These are phyloP conservation scores for Macrophomina pseudophaseolina DNA, from an alignment of 2,329 filamentous ascomycete genomes.

Conservation along the genomic window DNA sequence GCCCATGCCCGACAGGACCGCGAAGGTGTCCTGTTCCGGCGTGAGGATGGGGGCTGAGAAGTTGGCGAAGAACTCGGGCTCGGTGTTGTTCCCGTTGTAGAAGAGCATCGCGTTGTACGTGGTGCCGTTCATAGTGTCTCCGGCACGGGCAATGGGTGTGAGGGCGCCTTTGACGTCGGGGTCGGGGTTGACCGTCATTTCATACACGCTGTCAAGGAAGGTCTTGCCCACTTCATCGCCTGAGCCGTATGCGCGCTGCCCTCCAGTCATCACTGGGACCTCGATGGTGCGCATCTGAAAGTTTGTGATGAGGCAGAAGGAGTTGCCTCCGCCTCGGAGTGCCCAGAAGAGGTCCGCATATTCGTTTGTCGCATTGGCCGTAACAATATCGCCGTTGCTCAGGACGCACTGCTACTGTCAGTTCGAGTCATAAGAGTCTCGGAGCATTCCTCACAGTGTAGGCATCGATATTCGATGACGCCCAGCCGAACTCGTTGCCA, in stretches of 20 bases:
- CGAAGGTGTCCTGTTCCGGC: background rate
- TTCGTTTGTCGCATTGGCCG: background rate
- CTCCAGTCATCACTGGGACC: conserved; percentile 27
- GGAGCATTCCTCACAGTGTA: conserved; percentile 50
- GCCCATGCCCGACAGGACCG: background rate
- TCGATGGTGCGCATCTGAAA: conserved; percentile 30
- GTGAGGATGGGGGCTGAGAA: background rate
- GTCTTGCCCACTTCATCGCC: conserved; percentile 7
- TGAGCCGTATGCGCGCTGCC: conserved; percentile 31
- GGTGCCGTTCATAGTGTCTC: conserved; percentile 29
- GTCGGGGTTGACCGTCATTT: conserved; percentile 22
- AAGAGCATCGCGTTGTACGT: conserved; percentile 31
- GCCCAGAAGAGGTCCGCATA: conserved; percentile 45
- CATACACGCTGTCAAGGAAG: conserved; percentile 29
- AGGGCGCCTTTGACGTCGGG: conserved; percentile 27
- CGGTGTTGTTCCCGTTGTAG: conserved; percentile 30
- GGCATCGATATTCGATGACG: conserved; percentile 53
- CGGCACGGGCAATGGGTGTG: conserved; percentile 32
- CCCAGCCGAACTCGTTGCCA: conserved; percentile 51
- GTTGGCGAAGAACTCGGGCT: conserved; percentile 6
- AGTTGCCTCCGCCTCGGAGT: conserved; percentile 44
- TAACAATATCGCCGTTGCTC: conserved; percentile 49
- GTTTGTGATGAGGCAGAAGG: conserved; percentile 39
- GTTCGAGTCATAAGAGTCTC: background rate
- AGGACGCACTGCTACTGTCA: background rate